A percentile compares a stretch with the other conserved stretches of the same genome.
phyloP scores from a whole-genome alignment of 768 basidiomycete genomes.

The Amanita inopinata region DNA sequence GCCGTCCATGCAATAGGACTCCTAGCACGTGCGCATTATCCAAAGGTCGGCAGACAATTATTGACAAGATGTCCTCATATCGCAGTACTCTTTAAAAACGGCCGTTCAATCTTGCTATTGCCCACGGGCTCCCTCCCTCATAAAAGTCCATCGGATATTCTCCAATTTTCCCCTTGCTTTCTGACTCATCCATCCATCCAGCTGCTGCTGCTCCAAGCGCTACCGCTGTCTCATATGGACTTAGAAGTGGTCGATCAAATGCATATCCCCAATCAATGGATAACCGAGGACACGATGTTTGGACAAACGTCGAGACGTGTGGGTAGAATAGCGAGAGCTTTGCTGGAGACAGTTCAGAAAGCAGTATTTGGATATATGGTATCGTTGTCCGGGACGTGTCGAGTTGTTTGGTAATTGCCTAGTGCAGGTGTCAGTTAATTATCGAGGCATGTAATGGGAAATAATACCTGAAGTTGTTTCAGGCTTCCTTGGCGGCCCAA shows the following conservation, averaged over 20 bases:
- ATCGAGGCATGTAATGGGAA: neutral
- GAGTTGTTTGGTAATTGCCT: slow-evolving; percentile 73
- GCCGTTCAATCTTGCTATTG: slow-evolving; percentile 50
- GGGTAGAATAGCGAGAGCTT: slow-evolving; percentile 80
- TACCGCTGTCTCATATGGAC: slow-evolving; percentile 88
- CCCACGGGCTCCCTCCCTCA: slow-evolving; percentile 69
- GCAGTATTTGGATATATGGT: slow-evolving; percentile 81
- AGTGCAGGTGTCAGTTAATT: slow-evolving; percentile 1
- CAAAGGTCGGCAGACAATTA: no score
- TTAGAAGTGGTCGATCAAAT: slow-evolving; percentile 79
- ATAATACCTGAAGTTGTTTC: slow-evolving; percentile 66
- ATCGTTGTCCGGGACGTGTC: slow-evolving; percentile 41
- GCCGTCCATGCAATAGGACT: no score
- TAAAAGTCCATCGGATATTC: slow-evolving; percentile 98
- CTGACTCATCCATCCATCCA: slow-evolving; percentile 64
- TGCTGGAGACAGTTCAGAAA: slow-evolving; percentile 94
- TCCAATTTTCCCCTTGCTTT: slow-evolving; percentile 24
- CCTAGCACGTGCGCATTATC: no score
- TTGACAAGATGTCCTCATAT: no score
- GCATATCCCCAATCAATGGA: slow-evolving; percentile 99
- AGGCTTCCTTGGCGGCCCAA: slow-evolving; percentile 91
- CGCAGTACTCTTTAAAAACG: slow-evolving; percentile 24
- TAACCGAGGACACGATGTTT: slow-evolving; percentile 92
- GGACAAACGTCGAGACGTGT: slow-evolving; percentile 83
- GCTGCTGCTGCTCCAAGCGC: slow-evolving; percentile 59